A percentile compares a stretch with the other conserved stretches of the same genome.
These are phyloP conservation scores for Kazachstania viticola DNA, from an alignment of 805 yeast species.

Conservation along the genomic window DNA sequence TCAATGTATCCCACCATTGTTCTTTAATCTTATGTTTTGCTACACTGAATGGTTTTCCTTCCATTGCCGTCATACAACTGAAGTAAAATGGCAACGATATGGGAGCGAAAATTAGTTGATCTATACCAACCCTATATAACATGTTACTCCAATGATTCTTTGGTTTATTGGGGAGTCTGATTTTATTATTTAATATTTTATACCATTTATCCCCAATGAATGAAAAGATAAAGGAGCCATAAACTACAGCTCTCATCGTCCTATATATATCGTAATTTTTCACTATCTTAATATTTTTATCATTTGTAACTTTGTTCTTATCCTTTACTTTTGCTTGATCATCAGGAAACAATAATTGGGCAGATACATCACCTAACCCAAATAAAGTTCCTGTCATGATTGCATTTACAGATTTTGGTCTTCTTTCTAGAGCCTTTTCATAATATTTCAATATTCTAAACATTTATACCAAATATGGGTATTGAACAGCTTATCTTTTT, in stretches of 20 bases:
- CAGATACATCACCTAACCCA: conserved; percentile 66
- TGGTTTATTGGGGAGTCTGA: conserved; percentile 29
- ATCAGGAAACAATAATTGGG: conserved; percentile 43
- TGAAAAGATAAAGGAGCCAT: conserved; percentile 66
- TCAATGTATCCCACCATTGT: conserved; percentile 56
- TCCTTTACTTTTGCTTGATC: conserved; percentile 1
- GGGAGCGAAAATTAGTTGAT: conserved; percentile 74
- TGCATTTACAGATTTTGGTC: conserved; percentile 45
- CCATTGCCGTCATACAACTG: conserved; percentile 54
- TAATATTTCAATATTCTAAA: conserved; percentile 11
- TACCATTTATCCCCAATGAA: conserved; percentile 71
- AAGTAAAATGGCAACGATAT: conserved; percentile 63
- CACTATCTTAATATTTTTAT: neutral
- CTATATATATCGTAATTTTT: conserved; percentile 38
- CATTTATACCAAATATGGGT: too few relatives aligned
- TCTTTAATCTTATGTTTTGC: conserved; percentile 34
- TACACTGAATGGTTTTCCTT: conserved; percentile 34
- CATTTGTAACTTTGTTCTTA: neutral
- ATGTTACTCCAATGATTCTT: conserved; percentile 26
- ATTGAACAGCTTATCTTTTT: too few relatives aligned
- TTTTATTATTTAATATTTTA: conserved; percentile 32
- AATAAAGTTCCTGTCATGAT: conserved; percentile 48
- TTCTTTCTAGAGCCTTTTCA: conserved; percentile 24
- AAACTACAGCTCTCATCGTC: conserved; percentile 51
- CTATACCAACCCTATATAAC: conserved; percentile 45